phyloP scores from a whole-genome alignment of 2,329 filamentous ascomycete species.

The Scedosporium minutisporum region DNA sequence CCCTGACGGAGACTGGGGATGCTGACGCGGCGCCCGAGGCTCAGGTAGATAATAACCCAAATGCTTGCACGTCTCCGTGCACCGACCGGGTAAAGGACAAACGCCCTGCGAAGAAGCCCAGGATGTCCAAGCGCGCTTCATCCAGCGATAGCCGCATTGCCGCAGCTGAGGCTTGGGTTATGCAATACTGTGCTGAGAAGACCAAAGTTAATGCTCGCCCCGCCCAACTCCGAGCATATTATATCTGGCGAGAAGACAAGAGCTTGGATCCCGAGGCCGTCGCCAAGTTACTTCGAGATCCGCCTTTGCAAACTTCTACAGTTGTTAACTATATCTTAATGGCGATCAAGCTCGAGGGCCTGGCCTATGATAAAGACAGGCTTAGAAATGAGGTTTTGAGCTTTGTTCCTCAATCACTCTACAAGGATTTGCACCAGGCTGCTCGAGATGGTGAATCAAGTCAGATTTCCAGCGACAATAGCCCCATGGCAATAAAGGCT shows the following conservation, averaged over 20 bases:
- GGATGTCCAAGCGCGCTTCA: background rate
- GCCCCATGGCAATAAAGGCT: background rate
- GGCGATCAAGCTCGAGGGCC: slow-evolving; percentile 38
- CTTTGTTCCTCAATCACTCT: slow-evolving; percentile 1
- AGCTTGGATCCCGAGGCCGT: slow-evolving; percentile 38
- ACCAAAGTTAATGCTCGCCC: slow-evolving; percentile 14
- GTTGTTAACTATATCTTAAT: slow-evolving; percentile 51
- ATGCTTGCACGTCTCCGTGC: too few relatives aligned
- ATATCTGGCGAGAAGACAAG: slow-evolving; percentile 50
- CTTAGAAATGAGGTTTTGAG: slow-evolving; percentile 34
- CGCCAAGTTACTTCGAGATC: slow-evolving; percentile 46
- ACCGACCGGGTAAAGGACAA: background rate
- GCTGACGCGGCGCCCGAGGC: background rate
- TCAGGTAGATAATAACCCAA: too few relatives aligned
- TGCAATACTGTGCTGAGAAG: slow-evolving; percentile 24
- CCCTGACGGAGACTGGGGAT: slow-evolving; percentile 1
- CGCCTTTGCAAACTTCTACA: slow-evolving; percentile 46
- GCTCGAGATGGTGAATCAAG: background rate
- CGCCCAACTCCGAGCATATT: slow-evolving; percentile 46
- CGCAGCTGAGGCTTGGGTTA: slow-evolving; percentile 30
- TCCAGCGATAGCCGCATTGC: slow-evolving; percentile 30
- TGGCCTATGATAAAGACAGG: slow-evolving; percentile 38
- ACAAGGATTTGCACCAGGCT: background rate
- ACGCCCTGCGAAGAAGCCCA: background rate
- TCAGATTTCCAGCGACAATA: background rate